Base-by-base conservation (phyloP, 257 asterid species). In the Lavandula angustifolia region DNA sequence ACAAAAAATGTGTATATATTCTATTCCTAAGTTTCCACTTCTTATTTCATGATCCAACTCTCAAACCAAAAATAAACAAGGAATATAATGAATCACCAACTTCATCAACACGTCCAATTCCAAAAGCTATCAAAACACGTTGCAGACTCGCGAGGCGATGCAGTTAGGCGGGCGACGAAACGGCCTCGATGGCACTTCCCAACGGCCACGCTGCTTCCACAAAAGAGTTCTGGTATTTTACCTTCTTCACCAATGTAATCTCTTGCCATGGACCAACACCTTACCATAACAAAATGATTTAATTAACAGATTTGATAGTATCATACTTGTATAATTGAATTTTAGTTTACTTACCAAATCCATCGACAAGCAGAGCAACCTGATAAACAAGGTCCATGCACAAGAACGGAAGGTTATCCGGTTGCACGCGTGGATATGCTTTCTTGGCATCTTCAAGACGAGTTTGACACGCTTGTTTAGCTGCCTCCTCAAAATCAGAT, bases 341-440 rank as follows among this genome's bases (percentile, higher is more conserved):
- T 40, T 7, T 4, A 32, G 5, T 12, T 58, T 70, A 80, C 98
- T 73, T 63, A 92, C 97, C 99, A 66, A 92, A 89, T n/a, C 99
- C 99, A 54, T 92, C 86, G 4, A 90, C 95, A 56, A 92, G 99
- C 70, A 89, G 74, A 8, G 94, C 84, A 76, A 77, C 82, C 73
- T 92, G 96, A 76, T 89, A 92, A 16, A 82, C 84, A 31, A 92
- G 96, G 80, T 92, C 99, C 97, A 92, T 87, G 88, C 99, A 92
- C 74, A 92, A 69, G 80, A 62, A 92, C 1, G 97, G 99, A 64
- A 92, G 82, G 81, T 89, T 88, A 29, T 87, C 87, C 17, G 70
- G 44, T 34, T 84, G 85, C 68, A 92, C 96, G 6, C 10, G 76
- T 66, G 85, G 81, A 76, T 79, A 92, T 60, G 49, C 41, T 65